phyloP scores from a whole-genome alignment of 306 rosid genomes.

The Lathyrus tuberosus region DNA sequence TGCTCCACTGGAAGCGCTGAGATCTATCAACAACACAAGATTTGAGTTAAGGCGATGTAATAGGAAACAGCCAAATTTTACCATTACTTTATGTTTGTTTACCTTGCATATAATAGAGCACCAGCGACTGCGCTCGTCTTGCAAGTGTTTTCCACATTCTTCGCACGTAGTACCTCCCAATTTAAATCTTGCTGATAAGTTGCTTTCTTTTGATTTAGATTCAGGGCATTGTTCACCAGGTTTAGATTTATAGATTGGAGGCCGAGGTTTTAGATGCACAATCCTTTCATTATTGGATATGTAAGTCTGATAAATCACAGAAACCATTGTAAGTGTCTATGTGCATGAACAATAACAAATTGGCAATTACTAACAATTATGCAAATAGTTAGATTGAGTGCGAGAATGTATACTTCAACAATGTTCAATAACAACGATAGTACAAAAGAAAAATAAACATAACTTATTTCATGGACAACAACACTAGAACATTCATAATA shows the following conservation, averaged over 20 bases:
- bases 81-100: constrained; percentile 36
- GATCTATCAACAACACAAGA: constrained; percentile 42
- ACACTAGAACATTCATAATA: constrained; percentile 12
- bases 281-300: constrained; percentile 87
- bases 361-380: not conserved
- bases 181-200: constrained; percentile 59
- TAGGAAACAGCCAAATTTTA: constrained; percentile 6
- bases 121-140: constrained; percentile 78
- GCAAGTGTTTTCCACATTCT: constrained; percentile 83
- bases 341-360: not conserved
- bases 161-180: constrained; percentile 84
- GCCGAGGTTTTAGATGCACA: constrained; percentile 90
- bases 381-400: constrained; percentile 11
- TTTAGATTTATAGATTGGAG: constrained; percentile 61
- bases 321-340: constrained; percentile 16
- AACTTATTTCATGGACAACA: not conserved
- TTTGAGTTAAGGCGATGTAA: constrained; percentile 16
- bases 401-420: constrained; percentile 11
- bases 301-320: constrained; percentile 64
- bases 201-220: constrained; percentile 62
- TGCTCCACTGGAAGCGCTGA: constrained; percentile 51
- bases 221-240: constrained; percentile 65
- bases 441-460: not conserved
- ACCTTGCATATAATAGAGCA: constrained; percentile 98
- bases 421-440: not conserved